A percentile compares a stretch with the other conserved stretches of the same genome.
Evolutionary conservation across 2,329 filamentous ascomycete genomes (phyloP).

Genomic region (Chaetomiaceae sp.): DNA sequence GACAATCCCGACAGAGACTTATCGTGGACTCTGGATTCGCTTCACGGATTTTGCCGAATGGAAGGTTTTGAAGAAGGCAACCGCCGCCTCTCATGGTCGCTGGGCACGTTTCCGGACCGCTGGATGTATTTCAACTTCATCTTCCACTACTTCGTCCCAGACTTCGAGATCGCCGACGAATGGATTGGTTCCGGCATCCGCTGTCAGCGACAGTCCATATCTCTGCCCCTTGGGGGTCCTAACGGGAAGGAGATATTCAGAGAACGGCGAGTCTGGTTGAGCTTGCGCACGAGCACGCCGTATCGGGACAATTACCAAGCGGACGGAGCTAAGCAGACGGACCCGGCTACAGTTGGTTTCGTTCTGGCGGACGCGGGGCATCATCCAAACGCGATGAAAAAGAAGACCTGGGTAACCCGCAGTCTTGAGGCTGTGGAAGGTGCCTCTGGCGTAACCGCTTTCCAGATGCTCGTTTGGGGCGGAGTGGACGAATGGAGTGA

Average conservation of each 20-base stretch:
- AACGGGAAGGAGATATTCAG: not conserved
- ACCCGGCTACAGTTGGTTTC: not conserved
- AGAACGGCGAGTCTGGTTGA: slow-evolving; percentile 3
- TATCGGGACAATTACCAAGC: not conserved
- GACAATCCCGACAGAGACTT: slow-evolving; percentile 6
- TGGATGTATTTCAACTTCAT: slow-evolving; percentile 8
- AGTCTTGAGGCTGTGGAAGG: not conserved
- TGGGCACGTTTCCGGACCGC: slow-evolving; percentile 1
- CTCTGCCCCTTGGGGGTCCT: not conserved
- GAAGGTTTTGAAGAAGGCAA: not conserved
- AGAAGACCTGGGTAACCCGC: not conserved
- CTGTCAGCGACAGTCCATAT: not conserved
- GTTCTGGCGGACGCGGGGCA: not conserved
- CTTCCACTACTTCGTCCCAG: not conserved
- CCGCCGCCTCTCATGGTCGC: slow-evolving; percentile 3
- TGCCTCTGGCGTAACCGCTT: not conserved
- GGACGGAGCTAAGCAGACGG: not conserved
- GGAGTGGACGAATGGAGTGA: not conserved
- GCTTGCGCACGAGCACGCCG: not conserved
- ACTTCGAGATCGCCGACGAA: not conserved
- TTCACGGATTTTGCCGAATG: slow-evolving; percentile 1
- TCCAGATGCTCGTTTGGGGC: slow-evolving; percentile 4
- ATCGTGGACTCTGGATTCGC: slow-evolving; percentile 3
- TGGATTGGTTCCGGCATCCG: slow-evolving; percentile 3
- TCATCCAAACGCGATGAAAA: not conserved